These are phyloP conservation scores for Polysphondylium violaceum DNA, from an alignment of 78 protist genomes.

Conservation along the genomic window DNA sequence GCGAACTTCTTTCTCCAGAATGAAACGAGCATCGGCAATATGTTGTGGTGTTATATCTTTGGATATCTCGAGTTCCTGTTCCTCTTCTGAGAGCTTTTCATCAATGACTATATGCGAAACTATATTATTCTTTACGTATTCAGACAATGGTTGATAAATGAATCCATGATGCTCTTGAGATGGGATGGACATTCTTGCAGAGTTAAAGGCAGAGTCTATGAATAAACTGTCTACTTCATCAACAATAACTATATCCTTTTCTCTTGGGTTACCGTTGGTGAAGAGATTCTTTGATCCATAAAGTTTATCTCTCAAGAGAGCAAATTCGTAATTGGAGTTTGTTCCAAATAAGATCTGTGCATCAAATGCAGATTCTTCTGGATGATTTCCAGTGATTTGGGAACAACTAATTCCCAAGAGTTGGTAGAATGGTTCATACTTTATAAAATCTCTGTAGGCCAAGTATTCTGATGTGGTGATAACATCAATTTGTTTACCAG, in stretches of 20 bases:
- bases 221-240: slow-evolving; percentile 32
- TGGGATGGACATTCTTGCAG: slow-evolving; percentile 20
- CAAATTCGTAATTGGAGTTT: slow-evolving; percentile 23
- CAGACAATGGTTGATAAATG: slow-evolving; percentile 22
- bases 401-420: slow-evolving; percentile 10
- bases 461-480: slow-evolving; percentile 21
- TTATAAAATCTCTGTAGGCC: slow-evolving; percentile 9
- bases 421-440: slow-evolving; percentile 6
- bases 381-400: neutral
- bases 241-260: slow-evolving; percentile 7
- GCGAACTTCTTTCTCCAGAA: neutral
- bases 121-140: neutral
- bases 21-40: neutral
- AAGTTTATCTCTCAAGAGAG: neutral
- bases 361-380: neutral
- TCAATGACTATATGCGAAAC: neutral
- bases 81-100: neutral
- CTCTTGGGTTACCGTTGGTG: slow-evolving; percentile 3
- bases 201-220: slow-evolving; percentile 21
- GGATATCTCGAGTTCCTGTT: neutral
- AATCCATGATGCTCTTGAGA: slow-evolving; percentile 1
- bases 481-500: slow-evolving; percentile 10
- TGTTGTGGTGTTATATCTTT: no score
- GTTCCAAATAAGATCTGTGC: slow-evolving; percentile 20
- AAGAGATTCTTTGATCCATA: neutral